Evolutionary conservation across 2,329 filamentous ascomycete genomes (phyloP).

Genomic region (Paracorniculantispora psalliotae): DNA sequence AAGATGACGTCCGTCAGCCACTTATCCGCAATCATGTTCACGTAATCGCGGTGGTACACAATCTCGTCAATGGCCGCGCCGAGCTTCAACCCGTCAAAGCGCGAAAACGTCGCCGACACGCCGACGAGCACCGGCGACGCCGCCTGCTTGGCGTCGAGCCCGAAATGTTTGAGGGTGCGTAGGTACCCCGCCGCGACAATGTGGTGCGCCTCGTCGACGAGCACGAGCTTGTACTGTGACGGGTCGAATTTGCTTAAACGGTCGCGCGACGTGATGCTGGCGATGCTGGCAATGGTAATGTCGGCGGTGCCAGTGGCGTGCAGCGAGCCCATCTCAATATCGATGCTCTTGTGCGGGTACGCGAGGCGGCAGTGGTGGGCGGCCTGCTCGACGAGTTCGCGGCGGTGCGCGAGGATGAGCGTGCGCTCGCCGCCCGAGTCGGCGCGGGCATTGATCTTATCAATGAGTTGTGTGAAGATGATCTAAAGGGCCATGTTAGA

Average conservation of each 20-base stretch:
- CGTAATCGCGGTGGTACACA: constrained; percentile 79
- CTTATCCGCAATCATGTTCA: constrained; percentile 72
- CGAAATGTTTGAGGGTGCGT: constrained; percentile 71
- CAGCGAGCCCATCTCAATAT: constrained; percentile 83
- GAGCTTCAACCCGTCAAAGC: constrained; percentile 78
- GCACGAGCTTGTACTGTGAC: constrained; percentile 73
- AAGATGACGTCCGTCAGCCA: constrained; percentile 93
- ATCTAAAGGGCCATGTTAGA: constrained; percentile 48
- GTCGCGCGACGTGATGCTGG: constrained; percentile 72
- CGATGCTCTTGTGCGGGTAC: constrained; percentile 76
- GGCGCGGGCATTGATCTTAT: constrained; percentile 56
- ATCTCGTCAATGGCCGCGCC: constrained; percentile 89
- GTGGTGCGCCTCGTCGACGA: constrained; percentile 96
- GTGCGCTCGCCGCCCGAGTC: constrained; percentile 63
- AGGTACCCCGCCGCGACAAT: constrained; percentile 84
- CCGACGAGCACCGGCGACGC: constrained; percentile 67
- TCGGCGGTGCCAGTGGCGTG: constrained; percentile 77
- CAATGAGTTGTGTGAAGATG: constrained; percentile 93
- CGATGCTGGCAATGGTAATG: constrained; percentile 88
- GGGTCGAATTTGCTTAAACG: constrained; percentile 82
- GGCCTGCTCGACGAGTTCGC: constrained; percentile 92
- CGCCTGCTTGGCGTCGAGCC: constrained; percentile 46
- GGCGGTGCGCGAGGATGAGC: constrained; percentile 84
- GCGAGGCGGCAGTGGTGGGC: constrained; percentile 74
- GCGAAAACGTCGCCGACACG: constrained; percentile 74